Evolutionary conservation across 805 yeast species (phyloP).

Genomic region (Hanseniaspora occidentalis): DNA sequence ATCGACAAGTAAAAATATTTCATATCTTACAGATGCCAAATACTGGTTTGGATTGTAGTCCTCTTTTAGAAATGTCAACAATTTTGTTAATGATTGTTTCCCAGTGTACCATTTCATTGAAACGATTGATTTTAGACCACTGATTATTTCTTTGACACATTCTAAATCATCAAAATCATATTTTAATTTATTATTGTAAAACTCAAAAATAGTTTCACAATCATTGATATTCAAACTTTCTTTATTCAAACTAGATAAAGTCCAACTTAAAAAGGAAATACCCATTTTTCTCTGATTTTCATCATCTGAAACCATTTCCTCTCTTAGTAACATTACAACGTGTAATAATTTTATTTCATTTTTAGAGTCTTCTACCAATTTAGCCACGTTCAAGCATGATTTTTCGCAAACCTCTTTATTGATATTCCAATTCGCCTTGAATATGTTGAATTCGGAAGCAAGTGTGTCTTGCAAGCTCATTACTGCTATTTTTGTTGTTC

Average conservation of each 20-base stretch:
- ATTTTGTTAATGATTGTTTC: slow-evolving; percentile 12
- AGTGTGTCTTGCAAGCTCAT: too few relatives aligned
- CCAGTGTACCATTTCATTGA: slow-evolving; percentile 35
- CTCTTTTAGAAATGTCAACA: slow-evolving; percentile 27
- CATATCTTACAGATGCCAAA: slow-evolving; percentile 50
- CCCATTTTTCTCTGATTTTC: slow-evolving; percentile 39
- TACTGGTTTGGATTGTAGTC: slow-evolving; percentile 43
- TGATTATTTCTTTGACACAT: slow-evolving; percentile 38
- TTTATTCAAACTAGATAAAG: slow-evolving; percentile 21
- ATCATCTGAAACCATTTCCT: slow-evolving; percentile 47
- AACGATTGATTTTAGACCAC: slow-evolving; percentile 41
- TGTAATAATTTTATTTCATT: slow-evolving; percentile 31
- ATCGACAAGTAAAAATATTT: slow-evolving; percentile 40
- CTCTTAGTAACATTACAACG: slow-evolving; percentile 48
- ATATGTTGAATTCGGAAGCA: too few relatives aligned
- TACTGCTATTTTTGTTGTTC: not conserved
- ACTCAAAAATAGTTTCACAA: slow-evolving; percentile 30
- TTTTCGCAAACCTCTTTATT: slow-evolving; percentile 21
- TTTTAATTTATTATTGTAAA: slow-evolving; percentile 47
- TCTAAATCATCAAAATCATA: slow-evolving; percentile 37
- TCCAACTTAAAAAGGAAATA: slow-evolving; percentile 30
- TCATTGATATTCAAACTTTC: slow-evolving; percentile 28
- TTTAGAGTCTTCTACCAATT: slow-evolving; percentile 10
- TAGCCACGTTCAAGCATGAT: slow-evolving; percentile 21
- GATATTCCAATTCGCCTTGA: slow-evolving; percentile 29